These are phyloP conservation scores for Rheum nobile DNA, from an alignment of 148 eudicot genomes.

Conservation along the genomic window DNA sequence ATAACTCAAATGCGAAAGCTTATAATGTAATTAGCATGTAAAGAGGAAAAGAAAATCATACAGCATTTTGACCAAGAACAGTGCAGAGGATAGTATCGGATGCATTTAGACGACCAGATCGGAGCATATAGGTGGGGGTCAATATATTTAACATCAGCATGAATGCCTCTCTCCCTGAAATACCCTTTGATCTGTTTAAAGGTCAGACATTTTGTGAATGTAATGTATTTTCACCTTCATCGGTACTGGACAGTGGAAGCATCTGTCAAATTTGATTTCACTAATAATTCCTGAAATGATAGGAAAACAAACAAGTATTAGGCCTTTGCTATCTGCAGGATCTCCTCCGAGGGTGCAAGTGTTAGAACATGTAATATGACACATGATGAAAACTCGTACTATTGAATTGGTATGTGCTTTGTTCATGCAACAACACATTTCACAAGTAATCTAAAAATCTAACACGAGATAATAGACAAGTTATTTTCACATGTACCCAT, in stretches of 20 bases:
- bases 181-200: conserved; percentile 27
- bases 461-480: too few species aligned
- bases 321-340: background rate
- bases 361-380: background rate
- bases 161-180: conserved; percentile 29
- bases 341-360: background rate
- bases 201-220: background rate
- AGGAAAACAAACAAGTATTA: background rate
- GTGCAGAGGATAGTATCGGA: conserved; percentile 40
- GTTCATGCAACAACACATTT: too few species aligned
- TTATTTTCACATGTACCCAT: too few species aligned
- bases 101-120: conserved; percentile 42
- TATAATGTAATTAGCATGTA: background rate
- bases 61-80: conserved; percentile 48
- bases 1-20: background rate
- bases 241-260: too few species aligned
- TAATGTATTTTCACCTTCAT: too few species aligned
- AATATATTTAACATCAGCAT: conserved; percentile 38
- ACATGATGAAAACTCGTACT: background rate
- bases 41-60: conserved; percentile 13
- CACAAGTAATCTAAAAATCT: too few species aligned
- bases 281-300: conserved; percentile 27
- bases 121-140: conserved; percentile 48
- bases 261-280: conserved; percentile 29
- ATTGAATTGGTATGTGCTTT: too few species aligned